Percentiles rank a stretch among this genome's conserved stretches.
These are phyloP conservation scores for Medicago lupulina DNA, from an alignment of 306 rosid species.

Conservation along the genomic window DNA sequence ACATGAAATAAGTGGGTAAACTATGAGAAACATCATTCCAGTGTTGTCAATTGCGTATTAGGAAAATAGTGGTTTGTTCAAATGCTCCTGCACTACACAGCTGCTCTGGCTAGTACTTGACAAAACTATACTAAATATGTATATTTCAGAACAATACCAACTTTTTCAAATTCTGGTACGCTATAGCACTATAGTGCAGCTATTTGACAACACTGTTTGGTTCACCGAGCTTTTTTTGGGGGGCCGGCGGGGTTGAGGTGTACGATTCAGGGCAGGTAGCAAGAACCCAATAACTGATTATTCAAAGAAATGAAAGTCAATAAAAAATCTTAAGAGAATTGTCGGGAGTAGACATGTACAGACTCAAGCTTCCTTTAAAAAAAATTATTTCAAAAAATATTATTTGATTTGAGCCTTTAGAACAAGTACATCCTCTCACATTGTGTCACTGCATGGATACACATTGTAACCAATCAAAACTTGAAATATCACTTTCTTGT, in stretches of 20 bases:
- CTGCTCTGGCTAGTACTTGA: background rate
- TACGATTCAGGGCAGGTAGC: background rate
- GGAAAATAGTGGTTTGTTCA: background rate
- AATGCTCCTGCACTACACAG: background rate
- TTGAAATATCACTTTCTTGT: background rate
- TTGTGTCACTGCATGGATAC: background rate
- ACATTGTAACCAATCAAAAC: background rate
- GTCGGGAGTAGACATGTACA: background rate
- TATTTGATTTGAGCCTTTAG: background rate
- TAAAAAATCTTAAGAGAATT: background rate
- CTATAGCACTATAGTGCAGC: background rate
- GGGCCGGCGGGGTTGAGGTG: background rate
- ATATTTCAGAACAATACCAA: background rate
- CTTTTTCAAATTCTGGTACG: background rate
- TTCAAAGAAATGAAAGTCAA: background rate
- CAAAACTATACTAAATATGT: background rate
- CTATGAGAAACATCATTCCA: background rate
- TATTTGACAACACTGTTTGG: background rate
- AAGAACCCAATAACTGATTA: background rate
- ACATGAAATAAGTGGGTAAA: background rate
- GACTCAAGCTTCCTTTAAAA: background rate
- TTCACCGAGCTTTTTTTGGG: background rate
- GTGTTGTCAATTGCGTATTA: background rate
- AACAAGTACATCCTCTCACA: background rate
- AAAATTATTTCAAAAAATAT: too few relatives aligned